Base-by-base conservation (phyloP, 2,329 filamentous ascomycete genomes). In the Pyrenochaeta sp. region DNA sequence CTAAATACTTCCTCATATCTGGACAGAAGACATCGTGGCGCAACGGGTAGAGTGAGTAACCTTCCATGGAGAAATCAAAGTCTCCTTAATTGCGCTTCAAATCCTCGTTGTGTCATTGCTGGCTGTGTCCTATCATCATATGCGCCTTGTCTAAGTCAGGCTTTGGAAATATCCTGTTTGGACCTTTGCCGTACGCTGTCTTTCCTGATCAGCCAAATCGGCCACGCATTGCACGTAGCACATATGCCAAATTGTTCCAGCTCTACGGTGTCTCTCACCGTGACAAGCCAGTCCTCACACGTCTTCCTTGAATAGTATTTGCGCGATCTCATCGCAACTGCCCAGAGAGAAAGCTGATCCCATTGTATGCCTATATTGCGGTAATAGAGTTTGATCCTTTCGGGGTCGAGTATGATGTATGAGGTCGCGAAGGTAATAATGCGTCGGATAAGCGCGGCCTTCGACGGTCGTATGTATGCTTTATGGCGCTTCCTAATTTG, bases 361-460 rank as follows among this genome's bases (percentile, higher is more conserved):
- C 42, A 46, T 18, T 40, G 14, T 14, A 47, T 52, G 35, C 44
- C 50, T 15, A 53, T 44, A 3, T n/a, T 37, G 6, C 14, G 15
- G 21, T 47, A 44, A 23, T 9, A 3, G 23, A 35, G 15, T 15
- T 27, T 31, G 18, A 41, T 12, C 1, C 4, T 12, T 21, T 33
- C 15, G 10, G 7, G 35, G n/a, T 23, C 23, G n/a, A 42, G 7
- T 17, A 11, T 1, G n/a, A 29, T 20, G 33, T 17, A 14, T 42
- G n/a, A 1, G 7, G 9, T n/a, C 36, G 7, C 17, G 15, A 20
- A n/a, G 9, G 39, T 39, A 29, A 58, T 31, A 2, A 58, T 35
- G 5, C 47, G 48, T 23, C 51, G 29, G 14, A 58, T 55, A 11
- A 54, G 11, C 12, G 37, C 30, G 27, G 40, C 52, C 14, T 56